Conservation (phyloP, 345 rosid genomes). For the Citrus sp. region DNA sequence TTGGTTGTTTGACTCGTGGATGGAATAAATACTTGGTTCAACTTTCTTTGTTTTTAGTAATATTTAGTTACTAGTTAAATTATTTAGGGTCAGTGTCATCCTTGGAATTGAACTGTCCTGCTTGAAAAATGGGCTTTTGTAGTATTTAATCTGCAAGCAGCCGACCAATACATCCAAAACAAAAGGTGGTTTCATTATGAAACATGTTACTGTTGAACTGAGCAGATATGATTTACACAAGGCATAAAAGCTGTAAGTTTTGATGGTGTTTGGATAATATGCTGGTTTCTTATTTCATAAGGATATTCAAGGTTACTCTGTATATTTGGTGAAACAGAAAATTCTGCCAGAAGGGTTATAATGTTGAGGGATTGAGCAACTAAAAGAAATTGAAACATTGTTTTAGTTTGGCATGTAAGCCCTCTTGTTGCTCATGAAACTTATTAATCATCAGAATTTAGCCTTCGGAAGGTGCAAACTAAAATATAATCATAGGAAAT, state of each 20-base stretch:
- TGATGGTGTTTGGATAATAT: background rate
- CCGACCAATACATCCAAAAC: background rate
- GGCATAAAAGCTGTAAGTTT: background rate
- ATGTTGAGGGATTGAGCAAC: background rate
- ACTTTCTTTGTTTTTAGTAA: background rate
- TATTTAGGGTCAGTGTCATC: background rate
- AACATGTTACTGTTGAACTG: background rate
- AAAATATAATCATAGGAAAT: background rate
- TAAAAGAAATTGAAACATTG: background rate
- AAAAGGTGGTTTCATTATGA: background rate
- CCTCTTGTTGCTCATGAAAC: background rate
- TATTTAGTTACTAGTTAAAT: background rate
- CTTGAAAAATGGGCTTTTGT: background rate
- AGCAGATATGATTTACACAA: background rate
- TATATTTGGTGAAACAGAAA: background rate
- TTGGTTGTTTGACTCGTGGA: background rate
- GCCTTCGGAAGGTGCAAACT: background rate
- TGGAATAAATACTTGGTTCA: background rate
- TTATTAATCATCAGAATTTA: background rate
- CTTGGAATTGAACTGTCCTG: background rate
- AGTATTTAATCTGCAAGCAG: background rate
- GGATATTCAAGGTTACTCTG: background rate
- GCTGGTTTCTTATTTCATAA: background rate
- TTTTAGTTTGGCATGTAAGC: background rate
- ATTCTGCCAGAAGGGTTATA: background rate